Base-by-base conservation (phyloP, 345 rosid species). In the Raphanus raphanistrum region DNA sequence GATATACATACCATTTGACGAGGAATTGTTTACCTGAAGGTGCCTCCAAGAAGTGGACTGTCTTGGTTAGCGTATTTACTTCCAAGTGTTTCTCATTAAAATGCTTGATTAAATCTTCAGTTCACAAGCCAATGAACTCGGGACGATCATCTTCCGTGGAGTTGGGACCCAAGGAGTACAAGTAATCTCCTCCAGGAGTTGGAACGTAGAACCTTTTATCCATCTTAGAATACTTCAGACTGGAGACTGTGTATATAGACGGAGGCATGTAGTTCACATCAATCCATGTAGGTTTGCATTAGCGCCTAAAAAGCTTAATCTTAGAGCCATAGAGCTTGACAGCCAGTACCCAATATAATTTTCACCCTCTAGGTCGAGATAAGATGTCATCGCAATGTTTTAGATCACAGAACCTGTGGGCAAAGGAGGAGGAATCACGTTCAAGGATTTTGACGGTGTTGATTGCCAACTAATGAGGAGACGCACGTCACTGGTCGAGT, bases 21-120 rank as follows among this genome's bases (percentile, higher is more conserved):
- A 66, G 21, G 57, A 66, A 66, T 66, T 43, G 11, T 66, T 66
- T 35, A 2, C 70, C 70, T 4, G 70, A 43, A 26, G 70, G 57
- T 41, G 70, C 13, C 35, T 66, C 70, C 70, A 66, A 54, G 2
- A 66, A 2, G 7, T 66, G 35, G 16, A 25, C 55, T 43, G 21
- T 66, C 57, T 1, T 66, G 33, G 35, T 12, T 21, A 17, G 38
- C 31, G 54, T 36, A 21, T 36, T 36, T 8, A 65, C 26, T 5
- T 65, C 54, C 8, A 38, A 10, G 4, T 35, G 50, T 8, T 38
- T 9, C 31, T 0, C 2, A 8, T 36, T 35, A 21, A 66, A 25
- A 43, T 66, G 7, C 35, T 43, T 9, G 10, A 33, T 29, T 21
- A 66, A 6, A 25, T 38, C 55, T 66, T 25, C 2, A 11, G 8